A percentile compares a stretch with the other conserved stretches of the same genome.
Conservation (phyloP, 1,284 basidiomycete species). For the Heterobasidion annosum region DNA sequence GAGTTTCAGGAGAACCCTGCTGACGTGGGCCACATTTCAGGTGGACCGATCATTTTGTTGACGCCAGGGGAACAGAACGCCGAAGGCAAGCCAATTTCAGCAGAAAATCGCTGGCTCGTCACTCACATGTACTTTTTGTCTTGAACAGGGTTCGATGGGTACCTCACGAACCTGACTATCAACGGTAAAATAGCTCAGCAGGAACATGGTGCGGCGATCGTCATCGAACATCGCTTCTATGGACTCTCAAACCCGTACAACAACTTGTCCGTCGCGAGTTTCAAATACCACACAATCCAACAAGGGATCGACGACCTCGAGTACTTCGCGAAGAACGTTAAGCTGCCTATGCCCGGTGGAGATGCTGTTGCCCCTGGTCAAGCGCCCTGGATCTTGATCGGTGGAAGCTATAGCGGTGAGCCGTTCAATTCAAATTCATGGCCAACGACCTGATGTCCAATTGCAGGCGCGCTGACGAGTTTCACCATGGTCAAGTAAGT, state of each 20-base stretch:
- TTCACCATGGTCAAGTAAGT: slow-evolving; percentile 23
- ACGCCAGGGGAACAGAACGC: slow-evolving; percentile 39
- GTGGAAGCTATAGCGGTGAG: slow-evolving; percentile 50
- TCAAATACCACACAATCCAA: slow-evolving; percentile 54
- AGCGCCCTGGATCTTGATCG: slow-evolving; percentile 60
- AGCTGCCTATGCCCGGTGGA: slow-evolving; percentile 59
- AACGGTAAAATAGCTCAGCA: slow-evolving; percentile 62
- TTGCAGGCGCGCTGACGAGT: slow-evolving; percentile 25
- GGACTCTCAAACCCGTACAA: slow-evolving; percentile 48
- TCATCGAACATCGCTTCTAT: slow-evolving; percentile 51
- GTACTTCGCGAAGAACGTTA: slow-evolving; percentile 60
- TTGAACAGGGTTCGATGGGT: slow-evolving; percentile 24
- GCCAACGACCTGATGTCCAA: not conserved
- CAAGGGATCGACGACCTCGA: slow-evolving; percentile 66
- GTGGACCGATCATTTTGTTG: slow-evolving; percentile 59
- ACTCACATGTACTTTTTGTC: not conserved
- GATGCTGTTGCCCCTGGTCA: slow-evolving; percentile 44
- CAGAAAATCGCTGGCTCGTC: too few species aligned
- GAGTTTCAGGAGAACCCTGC: not conserved
- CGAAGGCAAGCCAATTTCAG: slow-evolving; percentile 21
- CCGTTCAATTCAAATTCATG: not conserved
- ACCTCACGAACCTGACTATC: slow-evolving; percentile 57
- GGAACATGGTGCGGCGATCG: slow-evolving; percentile 50
- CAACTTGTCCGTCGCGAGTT: slow-evolving; percentile 48
- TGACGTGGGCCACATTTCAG: slow-evolving; percentile 20